Evolutionary conservation across 345 rosid genomes (phyloP), one percentile per base, ranked within the genome.

Genomic region (Eutrema yunnanense): DNA sequence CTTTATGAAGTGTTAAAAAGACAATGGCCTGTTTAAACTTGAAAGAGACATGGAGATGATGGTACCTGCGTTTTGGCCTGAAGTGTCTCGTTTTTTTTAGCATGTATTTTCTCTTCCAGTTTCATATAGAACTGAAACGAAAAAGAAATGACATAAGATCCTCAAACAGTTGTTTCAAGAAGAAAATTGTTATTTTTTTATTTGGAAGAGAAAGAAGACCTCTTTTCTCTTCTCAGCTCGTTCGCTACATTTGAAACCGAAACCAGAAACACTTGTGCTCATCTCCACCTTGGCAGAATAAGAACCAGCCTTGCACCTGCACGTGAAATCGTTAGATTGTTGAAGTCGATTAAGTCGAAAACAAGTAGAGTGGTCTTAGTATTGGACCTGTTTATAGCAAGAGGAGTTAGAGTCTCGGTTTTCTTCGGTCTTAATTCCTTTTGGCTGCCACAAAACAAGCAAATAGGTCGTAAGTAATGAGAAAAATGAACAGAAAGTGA

Each of bases 181-280:
- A 22, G 1, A 16, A 22, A 22, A 50, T 52, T 65, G n/a, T n/a
- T 5, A n/a, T 4, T 12, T 30, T 52, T 29, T 0, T 11, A 1
- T 62, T 10, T 30, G 10, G 38, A 64, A 64, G 3, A 59, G 43
- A 52, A 52, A 62, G 4, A 69, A 49, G 36, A 83, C 98, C 92
- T 90, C 89, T 84, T 84, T 93, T 85, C 96, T 83, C 75, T 83
- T 86, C 79, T 83, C 90, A 26, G 96, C 98, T 49, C 96, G 84
- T 73, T 86, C 90, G 49, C 78, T 73, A 67, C 93, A 75, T 72
- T 78, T 87, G 85, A 92, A 87, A 69, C 54, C 80, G 81, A 90
- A 88, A 65, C 60, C 62, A 49, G 77, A 54, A 58, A 82, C 72
- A 64, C 26, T 65, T 56, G 83, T 50, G 82, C 79, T 84, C 53